A percentile compares a stretch with the other conserved stretches of the same genome.
Evolutionary conservation across 2,329 filamentous ascomycete species (phyloP).

Genomic region (Ceratocystis papillata): DNA sequence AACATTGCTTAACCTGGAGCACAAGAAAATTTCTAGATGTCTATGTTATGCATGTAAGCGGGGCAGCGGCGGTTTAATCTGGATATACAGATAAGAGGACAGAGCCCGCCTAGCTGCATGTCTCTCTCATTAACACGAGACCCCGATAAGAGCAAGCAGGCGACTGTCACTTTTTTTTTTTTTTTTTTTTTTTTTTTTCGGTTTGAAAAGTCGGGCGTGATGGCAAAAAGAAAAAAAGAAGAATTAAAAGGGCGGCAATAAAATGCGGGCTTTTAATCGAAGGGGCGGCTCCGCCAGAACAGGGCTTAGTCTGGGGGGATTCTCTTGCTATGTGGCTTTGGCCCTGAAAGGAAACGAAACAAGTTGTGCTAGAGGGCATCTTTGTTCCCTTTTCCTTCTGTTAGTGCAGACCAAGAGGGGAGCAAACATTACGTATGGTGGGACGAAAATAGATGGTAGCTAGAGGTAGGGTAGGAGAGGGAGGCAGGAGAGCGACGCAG

Average conservation of each 20-base stretch:
- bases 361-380: neutral
- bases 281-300: neutral
- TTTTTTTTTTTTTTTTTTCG: too few species aligned
- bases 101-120: neutral
- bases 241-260: neutral
- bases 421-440: neutral
- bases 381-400: neutral
- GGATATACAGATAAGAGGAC: neutral
- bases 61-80: neutral
- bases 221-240: neutral
- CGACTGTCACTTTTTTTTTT: neutral
- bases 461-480: neutral
- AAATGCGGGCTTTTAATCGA: neutral
- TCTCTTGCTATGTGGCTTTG: neutral
- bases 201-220: too few species aligned
- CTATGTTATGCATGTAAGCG: neutral
- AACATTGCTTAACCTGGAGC: neutral
- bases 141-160: neutral
- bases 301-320: neutral
- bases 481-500: neutral
- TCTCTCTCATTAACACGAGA: neutral
- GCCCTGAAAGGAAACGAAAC: neutral
- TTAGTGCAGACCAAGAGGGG: neutral
- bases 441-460: neutral
- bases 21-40: neutral